A percentile compares a stretch with the other conserved stretches of the same genome.
Conservation (phyloP, 2,329 filamentous ascomycete genomes). For the Arthroderma sp. region DNA sequence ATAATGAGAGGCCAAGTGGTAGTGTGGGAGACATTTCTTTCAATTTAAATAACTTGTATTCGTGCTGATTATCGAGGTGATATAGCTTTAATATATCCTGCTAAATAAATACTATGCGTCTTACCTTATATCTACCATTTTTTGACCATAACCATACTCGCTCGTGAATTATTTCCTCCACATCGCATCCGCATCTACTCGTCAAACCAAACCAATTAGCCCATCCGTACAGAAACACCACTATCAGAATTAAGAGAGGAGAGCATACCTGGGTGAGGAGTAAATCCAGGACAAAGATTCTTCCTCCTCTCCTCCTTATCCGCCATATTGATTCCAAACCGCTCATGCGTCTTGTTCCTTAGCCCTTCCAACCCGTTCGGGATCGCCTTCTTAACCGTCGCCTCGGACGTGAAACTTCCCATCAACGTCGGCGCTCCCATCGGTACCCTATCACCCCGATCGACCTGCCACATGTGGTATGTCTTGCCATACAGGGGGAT, state of each 20-base stretch:
- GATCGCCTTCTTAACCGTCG: conserved; percentile 14
- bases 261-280: conserved; percentile 23
- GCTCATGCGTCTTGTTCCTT: conserved; percentile 39
- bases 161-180: conserved; percentile 11
- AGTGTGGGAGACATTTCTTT: conserved; percentile 31
- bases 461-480: conserved; percentile 78
- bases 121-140: neutral
- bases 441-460: conserved; percentile 54
- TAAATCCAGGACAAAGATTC: conserved; percentile 14
- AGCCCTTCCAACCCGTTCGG: conserved; percentile 21
- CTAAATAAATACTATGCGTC: neutral
- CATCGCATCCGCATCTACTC: conserved; percentile 23
- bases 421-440: conserved; percentile 50
- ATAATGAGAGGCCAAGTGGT: conserved; percentile 28
- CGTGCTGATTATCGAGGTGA: neutral
- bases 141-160: neutral
- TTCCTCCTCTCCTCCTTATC: conserved; percentile 42
- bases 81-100: neutral
- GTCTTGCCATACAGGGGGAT: conserved; percentile 67
- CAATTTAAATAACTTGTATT: neutral
- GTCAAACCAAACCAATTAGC: neutral
- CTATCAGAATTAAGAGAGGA: neutral
- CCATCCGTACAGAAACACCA: neutral
- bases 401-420: conserved; percentile 40
- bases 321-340: conserved; percentile 39